Evolutionary conservation across 768 basidiomycete genomes (phyloP), one percentile per base, ranked within the genome.

Genomic region (Rhodocollybia butyracea): DNA sequence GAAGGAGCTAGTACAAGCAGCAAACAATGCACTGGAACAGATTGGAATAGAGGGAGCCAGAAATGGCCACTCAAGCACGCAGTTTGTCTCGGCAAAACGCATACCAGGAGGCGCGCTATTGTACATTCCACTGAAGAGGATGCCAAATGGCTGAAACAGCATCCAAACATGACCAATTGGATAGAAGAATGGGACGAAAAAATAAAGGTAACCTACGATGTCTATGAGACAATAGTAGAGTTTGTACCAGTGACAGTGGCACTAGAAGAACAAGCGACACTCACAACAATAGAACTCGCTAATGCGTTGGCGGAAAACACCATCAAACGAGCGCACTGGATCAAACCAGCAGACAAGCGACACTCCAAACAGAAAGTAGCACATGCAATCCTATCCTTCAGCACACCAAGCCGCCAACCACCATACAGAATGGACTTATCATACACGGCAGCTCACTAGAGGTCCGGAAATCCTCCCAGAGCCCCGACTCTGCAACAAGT

Each of bases 401-500:
- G 11, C 11, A 38, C 56, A 10, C 34, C 56, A 2, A 45, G 61
- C 53, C 17, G 68, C 66, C 3, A 73, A 71, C 59, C 21, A 32
- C 60, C 2, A 58, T 71, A 15, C 6, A 32, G 13, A 39, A 62
- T 5, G 66, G 70, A 0, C 42, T 66, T 0, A 57, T 53, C 8
- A 45, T 70, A 1, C 45, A 55, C 8, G 59, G 61, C 0, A 58
- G 60, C 29, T 10, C 45, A 7, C 36, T 66, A 0, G n/a, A 39
- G 0, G 60, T 58, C 0, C 38, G 58, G 15, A 64, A 63, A 22
- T 47, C 61, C 15, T 36, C 59, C 15, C 54, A 2, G 68, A 70
- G 41, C 66, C 63, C 5, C 27, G 26, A 24, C 54, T 60, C 5
- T 71, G 70, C 61, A 24, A 63, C 21, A 65, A 66, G 24, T 71